Evolutionary conservation across 495 filamentous ascomycete species (phyloP).

Genomic region (Cercophora samala): DNA sequence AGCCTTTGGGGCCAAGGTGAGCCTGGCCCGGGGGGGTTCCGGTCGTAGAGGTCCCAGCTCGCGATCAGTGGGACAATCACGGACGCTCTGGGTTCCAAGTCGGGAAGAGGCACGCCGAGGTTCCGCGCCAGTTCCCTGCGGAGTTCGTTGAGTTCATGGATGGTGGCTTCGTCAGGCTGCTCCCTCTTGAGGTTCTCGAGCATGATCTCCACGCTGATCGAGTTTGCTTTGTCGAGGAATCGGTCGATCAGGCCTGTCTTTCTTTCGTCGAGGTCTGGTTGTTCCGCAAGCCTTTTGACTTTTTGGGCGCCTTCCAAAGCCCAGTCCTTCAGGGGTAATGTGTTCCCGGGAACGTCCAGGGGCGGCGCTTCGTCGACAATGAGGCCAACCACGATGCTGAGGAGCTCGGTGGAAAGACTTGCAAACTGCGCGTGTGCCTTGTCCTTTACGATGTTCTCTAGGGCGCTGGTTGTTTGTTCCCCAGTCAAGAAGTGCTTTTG

Average conservation of each 20-base stretch:
- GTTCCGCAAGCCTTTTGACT: not conserved
- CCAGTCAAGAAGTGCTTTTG: not conserved
- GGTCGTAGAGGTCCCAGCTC: not conserved
- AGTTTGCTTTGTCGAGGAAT: not conserved
- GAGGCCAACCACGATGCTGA: constrained; percentile 21
- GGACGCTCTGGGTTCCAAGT: not conserved
- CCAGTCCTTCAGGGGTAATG: not conserved
- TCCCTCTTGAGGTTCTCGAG: not conserved
- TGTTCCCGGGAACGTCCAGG: not conserved
- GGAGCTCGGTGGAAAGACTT: constrained; percentile 23
- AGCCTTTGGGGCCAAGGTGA: too few species aligned
- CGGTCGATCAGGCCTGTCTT: not conserved
- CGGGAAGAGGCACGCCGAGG: not conserved
- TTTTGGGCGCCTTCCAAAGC: not conserved
- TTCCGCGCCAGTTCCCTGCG: not conserved
- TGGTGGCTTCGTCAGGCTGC: not conserved
- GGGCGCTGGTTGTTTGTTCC: too few species aligned
- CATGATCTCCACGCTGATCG: constrained; percentile 1
- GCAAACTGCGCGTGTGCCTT: constrained; percentile 15
- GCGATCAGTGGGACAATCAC: not conserved
- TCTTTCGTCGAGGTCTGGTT: not conserved
- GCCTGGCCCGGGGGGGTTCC: not conserved
- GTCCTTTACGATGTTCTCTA: constrained; percentile 1
- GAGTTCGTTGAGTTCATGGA: not conserved
- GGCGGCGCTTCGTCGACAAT: constrained; percentile 16